Conservation (phyloP, 306 rosid genomes). For the Arachis hypogaea region DNA sequence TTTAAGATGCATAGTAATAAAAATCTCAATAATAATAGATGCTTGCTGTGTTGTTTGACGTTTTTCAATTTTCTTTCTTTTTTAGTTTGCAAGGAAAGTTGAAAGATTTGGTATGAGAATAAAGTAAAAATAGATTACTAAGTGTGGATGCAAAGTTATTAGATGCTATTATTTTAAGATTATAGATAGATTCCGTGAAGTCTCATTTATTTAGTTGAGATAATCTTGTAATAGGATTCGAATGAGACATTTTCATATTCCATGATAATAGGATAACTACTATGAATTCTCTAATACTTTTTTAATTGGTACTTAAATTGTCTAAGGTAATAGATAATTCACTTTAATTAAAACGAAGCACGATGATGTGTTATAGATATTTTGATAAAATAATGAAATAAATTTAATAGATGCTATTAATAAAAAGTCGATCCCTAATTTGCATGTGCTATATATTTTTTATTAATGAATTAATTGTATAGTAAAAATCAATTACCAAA, state of each 20-base stretch:
- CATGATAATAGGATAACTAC: neutral
- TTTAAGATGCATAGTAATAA: neutral
- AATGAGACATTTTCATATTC: neutral
- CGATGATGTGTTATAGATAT: too few species aligned
- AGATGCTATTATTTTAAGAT: neutral
- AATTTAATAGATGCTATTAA: too few species aligned
- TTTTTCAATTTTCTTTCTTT: neutral
- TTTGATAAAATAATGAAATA: too few species aligned
- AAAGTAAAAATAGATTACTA: neutral
- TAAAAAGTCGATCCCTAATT: too few species aligned
- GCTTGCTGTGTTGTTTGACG: slow-evolving; percentile 2
- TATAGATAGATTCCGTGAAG: neutral
- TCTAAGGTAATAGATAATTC: too few species aligned
- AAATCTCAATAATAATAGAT: neutral
- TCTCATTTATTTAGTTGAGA: neutral
- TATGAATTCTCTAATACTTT: too few species aligned
- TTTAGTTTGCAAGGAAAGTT: neutral
- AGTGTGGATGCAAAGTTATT: neutral
- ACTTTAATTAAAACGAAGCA: too few species aligned
- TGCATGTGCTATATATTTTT: too few species aligned
- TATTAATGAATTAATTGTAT: too few species aligned
- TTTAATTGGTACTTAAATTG: too few species aligned
- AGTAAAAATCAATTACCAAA: too few species aligned
- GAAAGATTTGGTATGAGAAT: neutral
- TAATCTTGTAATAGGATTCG: neutral